These are phyloP conservation scores for Digitaria exilis DNA, from an alignment of 202 grass and related monocot genomes.

Conservation along the genomic window DNA sequence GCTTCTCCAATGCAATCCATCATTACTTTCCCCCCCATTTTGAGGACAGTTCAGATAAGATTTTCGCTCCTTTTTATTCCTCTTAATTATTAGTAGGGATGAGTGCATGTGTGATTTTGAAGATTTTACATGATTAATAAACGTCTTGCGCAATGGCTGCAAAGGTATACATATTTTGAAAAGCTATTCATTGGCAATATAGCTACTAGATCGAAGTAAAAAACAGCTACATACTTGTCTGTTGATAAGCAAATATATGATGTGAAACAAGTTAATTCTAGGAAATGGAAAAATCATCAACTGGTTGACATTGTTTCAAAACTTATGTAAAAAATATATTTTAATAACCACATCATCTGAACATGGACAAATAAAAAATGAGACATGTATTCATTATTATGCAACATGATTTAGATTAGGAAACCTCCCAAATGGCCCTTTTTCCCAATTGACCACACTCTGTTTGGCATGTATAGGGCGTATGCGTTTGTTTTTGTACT, in stretches of 20 bases:
- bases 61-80: conserved; percentile 38
- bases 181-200: neutral
- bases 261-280: neutral
- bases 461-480: conserved; percentile 12
- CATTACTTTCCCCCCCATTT: conserved; percentile 22
- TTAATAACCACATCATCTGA: neutral
- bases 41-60: conserved; percentile 46
- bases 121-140: conserved; percentile 5
- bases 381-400: too few relatives aligned
- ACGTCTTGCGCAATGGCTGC: neutral
- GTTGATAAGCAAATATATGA: neutral
- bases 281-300: neutral
- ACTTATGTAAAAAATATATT: neutral
- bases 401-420: neutral
- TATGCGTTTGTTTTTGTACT: conserved; percentile 21
- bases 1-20: conserved; percentile 48
- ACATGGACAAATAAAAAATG: too few relatives aligned
- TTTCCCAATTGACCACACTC: conserved; percentile 11
- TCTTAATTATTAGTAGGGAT: neutral
- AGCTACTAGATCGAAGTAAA: neutral
- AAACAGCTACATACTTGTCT: neutral
- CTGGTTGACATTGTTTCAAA: neutral
- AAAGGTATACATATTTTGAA: neutral
- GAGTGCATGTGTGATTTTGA: conserved; percentile 6
- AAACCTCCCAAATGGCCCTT: neutral